Base-by-base conservation (phyloP, 2,329 filamentous ascomycete species). In the Xenoacremonium recifei region DNA sequence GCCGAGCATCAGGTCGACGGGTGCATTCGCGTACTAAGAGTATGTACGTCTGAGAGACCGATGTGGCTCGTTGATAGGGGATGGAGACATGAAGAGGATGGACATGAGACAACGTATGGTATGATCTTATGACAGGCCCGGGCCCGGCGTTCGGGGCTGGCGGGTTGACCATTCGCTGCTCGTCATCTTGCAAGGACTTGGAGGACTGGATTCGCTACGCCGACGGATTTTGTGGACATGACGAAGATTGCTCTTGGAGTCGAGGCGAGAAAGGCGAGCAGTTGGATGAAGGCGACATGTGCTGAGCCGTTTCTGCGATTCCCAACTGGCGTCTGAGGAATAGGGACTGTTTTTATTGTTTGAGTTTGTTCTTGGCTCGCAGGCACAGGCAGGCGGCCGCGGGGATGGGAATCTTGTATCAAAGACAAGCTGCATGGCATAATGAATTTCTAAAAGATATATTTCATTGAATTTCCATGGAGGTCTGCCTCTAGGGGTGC, bases 1-100 rank as follows among this genome's bases (percentile, higher is more conserved):
- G 74, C 42, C 71, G 76, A 43, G 69, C 74, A 21, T 77, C 78
- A 47, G 70, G 71, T 40, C 68, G 72, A 32, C 67, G 76, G 47
- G 69, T 73, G 37, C 76, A 80, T 54, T 75, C 75, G 44, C 68
- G 77, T 33, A 77, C 76, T 48, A 82, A 80, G 71, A 82, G 78
- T 61, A 77, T 73, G 66, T 72, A 73, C 53, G 53, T 71, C 50
- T 79, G 60, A 71, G 50, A 20, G 35, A 17, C 13, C 37, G n/a
- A 48, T 44, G 41, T 35, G 17, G 35, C 30, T 39, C 27, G 20
- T 29, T 29, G 20, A 37, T 30, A 36, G 40, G 20, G 35, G 27
- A n/a, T n/a, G n/a, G n/a, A n/a, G n/a, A 41, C 36, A 35, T 40
- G 47, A 47, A 21, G 40, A 46, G 46, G 40, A 50, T 30, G 36